Evolutionary conservation across 192 early-diverging fungal genomes (phyloP).

Genomic region (Jimgerdemannia lactiflua): DNA sequence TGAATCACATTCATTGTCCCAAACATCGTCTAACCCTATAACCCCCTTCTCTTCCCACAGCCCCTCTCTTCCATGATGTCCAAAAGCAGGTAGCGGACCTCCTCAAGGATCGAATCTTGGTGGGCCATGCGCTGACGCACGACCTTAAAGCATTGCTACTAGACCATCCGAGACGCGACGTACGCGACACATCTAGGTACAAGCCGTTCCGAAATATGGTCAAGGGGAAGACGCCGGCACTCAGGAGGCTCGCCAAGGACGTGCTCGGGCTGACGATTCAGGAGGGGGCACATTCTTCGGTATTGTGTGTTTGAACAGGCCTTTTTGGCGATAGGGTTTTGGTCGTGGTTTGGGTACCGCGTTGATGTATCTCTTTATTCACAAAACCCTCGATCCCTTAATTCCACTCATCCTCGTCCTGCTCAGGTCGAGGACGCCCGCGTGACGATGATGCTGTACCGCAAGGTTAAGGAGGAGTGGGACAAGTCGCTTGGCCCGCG

Average conservation of each 20-base stretch:
- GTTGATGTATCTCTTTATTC: no score
- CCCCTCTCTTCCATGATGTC: slow-evolving; percentile 72
- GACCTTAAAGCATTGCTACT: slow-evolving; percentile 84
- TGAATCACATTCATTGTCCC: neutral
- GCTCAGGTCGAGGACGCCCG: slow-evolving; percentile 77
- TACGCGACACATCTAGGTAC: slow-evolving; percentile 85
- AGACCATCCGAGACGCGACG: slow-evolving; percentile 70
- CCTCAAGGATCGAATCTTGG: slow-evolving; percentile 79
- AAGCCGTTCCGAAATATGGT: slow-evolving; percentile 65
- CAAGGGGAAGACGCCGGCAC: slow-evolving; percentile 62
- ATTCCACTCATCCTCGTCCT: no score
- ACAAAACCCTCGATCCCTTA: no score
- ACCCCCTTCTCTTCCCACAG: slow-evolving; percentile 17
- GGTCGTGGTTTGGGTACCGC: no score
- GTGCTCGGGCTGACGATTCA: slow-evolving; percentile 84
- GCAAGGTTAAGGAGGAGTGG: slow-evolving; percentile 81
- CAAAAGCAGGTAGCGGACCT: slow-evolving; percentile 79
- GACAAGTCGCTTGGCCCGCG: slow-evolving; percentile 54
- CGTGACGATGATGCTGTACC: slow-evolving; percentile 87
- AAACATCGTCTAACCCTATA: neutral
- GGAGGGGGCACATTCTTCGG: slow-evolving; percentile 82
- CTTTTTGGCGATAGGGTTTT: neutral
- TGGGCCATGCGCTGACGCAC: slow-evolving; percentile 90
- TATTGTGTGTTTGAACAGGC: slow-evolving; percentile 20
- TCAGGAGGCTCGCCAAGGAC: slow-evolving; percentile 74